phyloP scores from a whole-genome alignment of 805 yeast genomes.

The Sugiyamaella valdiviana region DNA sequence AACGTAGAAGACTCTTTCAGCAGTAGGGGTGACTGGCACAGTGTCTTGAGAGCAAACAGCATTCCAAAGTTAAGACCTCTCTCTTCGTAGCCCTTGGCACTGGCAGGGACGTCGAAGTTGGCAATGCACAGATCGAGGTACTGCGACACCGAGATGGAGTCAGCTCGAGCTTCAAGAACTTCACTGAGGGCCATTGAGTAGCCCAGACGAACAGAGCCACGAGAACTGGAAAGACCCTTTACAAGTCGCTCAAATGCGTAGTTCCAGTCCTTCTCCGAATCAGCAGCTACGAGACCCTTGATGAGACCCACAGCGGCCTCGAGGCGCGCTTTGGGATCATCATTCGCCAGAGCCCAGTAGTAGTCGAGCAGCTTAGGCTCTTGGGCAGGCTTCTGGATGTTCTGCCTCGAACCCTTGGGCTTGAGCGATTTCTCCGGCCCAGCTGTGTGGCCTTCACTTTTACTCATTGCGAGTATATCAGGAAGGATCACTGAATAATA shows the following conservation, averaged over 20 bases:
- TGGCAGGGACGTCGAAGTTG: conserved; percentile 37
- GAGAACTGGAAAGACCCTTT: conserved; percentile 73
- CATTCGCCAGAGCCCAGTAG: conserved; percentile 73
- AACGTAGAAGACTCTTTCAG: conserved; percentile 24
- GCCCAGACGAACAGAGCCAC: conserved; percentile 81
- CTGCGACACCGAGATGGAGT: conserved; percentile 34
- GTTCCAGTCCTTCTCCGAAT: conserved; percentile 55
- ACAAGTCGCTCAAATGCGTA: conserved; percentile 75
- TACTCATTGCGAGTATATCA: not conserved
- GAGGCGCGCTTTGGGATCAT: conserved; percentile 63
- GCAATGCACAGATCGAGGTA: conserved; percentile 34
- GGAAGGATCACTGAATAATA: too few species aligned
- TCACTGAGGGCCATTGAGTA: conserved; percentile 85
- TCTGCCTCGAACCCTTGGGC: not conserved
- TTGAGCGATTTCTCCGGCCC: not conserved
- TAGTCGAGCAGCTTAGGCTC: conserved; percentile 41
- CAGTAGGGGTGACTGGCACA: conserved; percentile 51
- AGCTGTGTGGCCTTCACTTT: not conserved
- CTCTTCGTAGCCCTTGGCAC: conserved; percentile 72
- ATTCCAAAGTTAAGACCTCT: conserved; percentile 75
- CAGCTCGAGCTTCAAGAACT: conserved; percentile 28
- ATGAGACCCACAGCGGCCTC: conserved; percentile 63
- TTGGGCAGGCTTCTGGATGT: not conserved
- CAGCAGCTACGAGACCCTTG: conserved; percentile 44
- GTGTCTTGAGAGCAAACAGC: conserved; percentile 74